A percentile compares a stretch with the other conserved stretches of the same genome.
Conservation (phyloP, 345 rosid species). For the Anastatica hierochuntica region DNA sequence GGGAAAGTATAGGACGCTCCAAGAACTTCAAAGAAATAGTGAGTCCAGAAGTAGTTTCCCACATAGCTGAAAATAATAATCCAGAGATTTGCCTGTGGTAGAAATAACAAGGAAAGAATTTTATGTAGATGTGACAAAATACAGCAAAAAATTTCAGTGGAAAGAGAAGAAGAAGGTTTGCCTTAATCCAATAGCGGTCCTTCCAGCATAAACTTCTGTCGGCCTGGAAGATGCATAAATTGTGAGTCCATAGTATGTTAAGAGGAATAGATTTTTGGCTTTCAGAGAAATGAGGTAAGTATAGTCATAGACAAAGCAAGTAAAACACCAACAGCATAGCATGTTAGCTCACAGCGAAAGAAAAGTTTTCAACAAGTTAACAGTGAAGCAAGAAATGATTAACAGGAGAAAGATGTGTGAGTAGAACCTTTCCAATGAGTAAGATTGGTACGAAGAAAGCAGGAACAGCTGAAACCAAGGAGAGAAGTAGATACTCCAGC, state of each 20-base stretch:
- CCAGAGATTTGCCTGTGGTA: conserved; percentile 84
- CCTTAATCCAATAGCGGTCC: conserved; percentile 98
- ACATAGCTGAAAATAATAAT: conserved; percentile 82
- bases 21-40: conserved; percentile 89
- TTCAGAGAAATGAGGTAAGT: not conserved
- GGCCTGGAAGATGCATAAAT: conserved; percentile 36
- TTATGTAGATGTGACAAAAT: no score
- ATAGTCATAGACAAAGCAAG: not conserved
- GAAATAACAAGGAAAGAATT: no score
- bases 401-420: no score
- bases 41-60: conserved; percentile 98
- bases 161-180: conserved; percentile 39
- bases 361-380: no score
- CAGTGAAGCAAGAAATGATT: no score
- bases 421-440: conserved; percentile 58
- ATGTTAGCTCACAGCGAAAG: no score
- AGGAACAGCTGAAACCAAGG: conserved; percentile 75
- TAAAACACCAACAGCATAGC: no score
- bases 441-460: conserved; percentile 61
- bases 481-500: conserved; percentile 77
- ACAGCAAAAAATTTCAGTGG: no score
- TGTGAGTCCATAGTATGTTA: no score
- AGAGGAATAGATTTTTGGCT: not conserved
- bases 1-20: conserved; percentile 99
- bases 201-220: conserved; percentile 53